These are phyloP conservation scores for Cylindrotheca closterium DNA, from an alignment of 108 stramenopile genomes.

Conservation along the genomic window DNA sequence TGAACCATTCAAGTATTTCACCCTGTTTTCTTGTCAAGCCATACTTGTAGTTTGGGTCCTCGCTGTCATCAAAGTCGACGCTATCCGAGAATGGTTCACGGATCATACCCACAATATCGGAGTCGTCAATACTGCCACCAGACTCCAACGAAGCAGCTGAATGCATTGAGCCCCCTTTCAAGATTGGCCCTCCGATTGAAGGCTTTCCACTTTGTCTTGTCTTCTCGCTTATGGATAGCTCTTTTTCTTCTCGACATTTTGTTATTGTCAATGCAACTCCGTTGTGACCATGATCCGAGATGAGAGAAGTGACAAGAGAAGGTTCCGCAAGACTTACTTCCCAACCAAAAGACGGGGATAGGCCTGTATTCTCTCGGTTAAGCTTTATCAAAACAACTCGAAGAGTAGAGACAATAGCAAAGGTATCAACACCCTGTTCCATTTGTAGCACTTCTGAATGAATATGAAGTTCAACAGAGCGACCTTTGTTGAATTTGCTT, in stretches of 20 bases:
- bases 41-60: conserved; percentile 8
- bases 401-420: conserved; percentile 61
- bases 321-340: conserved; percentile 36
- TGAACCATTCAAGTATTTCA: conserved; percentile 49
- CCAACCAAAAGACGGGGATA: conserved; percentile 61
- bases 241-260: conserved; percentile 8
- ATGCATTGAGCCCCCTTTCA: neutral
- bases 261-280: conserved; percentile 56
- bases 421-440: conserved; percentile 70
- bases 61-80: conserved; percentile 6
- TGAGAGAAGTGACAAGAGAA: conserved; percentile 39
- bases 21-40: conserved; percentile 25
- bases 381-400: conserved; percentile 70
- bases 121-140: conserved; percentile 4
- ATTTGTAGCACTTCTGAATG: conserved; percentile 65
- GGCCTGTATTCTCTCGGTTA: conserved; percentile 42
- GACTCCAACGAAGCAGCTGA: conserved; percentile 12
- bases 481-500: conserved; percentile 5
- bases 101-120: neutral
- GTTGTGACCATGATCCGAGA: conserved; percentile 77
- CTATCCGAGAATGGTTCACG: neutral
- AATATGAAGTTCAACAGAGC: conserved; percentile 48
- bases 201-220: neutral
- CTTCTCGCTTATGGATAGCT: neutral
- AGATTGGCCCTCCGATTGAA: neutral